A percentile compares a stretch with the other conserved stretches of the same genome.
Conservation (phyloP, 352 stramenopile species). For the Phytophthora hibernalis region DNA sequence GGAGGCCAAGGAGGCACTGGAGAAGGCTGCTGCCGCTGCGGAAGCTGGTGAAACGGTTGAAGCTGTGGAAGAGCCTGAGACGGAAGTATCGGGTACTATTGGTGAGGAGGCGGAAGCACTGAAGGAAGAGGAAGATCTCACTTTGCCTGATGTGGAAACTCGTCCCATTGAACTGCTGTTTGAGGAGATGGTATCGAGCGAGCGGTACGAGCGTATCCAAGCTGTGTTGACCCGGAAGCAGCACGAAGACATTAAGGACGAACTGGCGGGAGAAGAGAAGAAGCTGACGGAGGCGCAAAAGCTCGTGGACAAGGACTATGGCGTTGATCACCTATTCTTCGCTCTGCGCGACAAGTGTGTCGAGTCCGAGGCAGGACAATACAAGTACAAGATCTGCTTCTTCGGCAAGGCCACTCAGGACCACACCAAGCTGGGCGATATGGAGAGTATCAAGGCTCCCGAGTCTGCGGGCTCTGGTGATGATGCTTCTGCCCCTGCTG, state of each 20-base stretch:
- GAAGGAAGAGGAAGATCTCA: slow-evolving; percentile 44
- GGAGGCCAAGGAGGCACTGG: slow-evolving; percentile 40
- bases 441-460: slow-evolving; percentile 47
- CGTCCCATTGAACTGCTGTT: slow-evolving; percentile 72
- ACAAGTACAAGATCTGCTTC: slow-evolving; percentile 89
- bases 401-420: slow-evolving; percentile 89
- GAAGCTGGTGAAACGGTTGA: slow-evolving; percentile 16
- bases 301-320: slow-evolving; percentile 64
- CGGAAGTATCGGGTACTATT: slow-evolving; percentile 9
- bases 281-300: slow-evolving; percentile 45
- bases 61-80: slow-evolving; percentile 12
- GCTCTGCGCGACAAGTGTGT: slow-evolving; percentile 78
- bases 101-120: slow-evolving; percentile 18
- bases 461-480: slow-evolving; percentile 13
- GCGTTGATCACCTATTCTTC: slow-evolving; percentile 68
- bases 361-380: slow-evolving; percentile 69
- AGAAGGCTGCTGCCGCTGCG: slow-evolving; percentile 25
- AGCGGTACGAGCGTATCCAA: slow-evolving; percentile 55
- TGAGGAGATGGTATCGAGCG: slow-evolving; percentile 47
- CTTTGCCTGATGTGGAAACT: slow-evolving; percentile 58
- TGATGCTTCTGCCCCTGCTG: background rate
- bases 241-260: slow-evolving; percentile 46
- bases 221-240: slow-evolving; percentile 55
- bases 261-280: slow-evolving; percentile 45
- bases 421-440: slow-evolving; percentile 72